Evolutionary conservation across 108 stramenopile genomes (phyloP).

Genomic region (Stephanodiscus minutulus): DNA sequence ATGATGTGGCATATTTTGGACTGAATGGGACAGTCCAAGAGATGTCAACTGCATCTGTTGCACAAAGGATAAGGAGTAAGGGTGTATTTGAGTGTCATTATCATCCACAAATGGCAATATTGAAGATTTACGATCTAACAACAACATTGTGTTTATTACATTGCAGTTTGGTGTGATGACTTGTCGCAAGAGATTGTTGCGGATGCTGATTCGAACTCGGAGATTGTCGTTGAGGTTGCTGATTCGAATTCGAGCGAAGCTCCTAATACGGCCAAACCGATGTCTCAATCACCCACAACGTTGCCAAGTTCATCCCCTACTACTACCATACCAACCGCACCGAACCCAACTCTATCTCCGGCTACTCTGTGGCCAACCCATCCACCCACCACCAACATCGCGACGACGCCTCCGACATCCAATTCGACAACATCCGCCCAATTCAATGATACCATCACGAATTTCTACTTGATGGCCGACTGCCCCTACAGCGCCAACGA

Average conservation of each 20-base stretch:
- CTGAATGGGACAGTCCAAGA: background rate
- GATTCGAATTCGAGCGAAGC: too few relatives aligned
- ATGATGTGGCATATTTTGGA: constrained; percentile 8
- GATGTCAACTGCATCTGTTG: constrained; percentile 1
- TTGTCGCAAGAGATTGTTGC: background rate
- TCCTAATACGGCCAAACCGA: too few relatives aligned
- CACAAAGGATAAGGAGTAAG: background rate
- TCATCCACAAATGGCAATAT: background rate
- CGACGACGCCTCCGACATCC: too few relatives aligned
- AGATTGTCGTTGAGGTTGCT: too few relatives aligned
- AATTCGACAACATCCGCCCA: too few relatives aligned
- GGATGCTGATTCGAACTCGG: too few relatives aligned
- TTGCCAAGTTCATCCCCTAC: too few relatives aligned
- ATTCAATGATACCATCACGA: constrained; percentile 21
- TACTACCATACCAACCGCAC: too few relatives aligned
- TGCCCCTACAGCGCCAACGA: constrained; percentile 51
- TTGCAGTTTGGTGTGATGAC: constrained; percentile 5
- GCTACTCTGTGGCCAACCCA: too few relatives aligned
- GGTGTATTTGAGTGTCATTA: background rate
- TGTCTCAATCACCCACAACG: too few relatives aligned
- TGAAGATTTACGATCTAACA: background rate
- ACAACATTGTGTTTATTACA: background rate
- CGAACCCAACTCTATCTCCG: too few relatives aligned
- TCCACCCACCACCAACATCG: too few relatives aligned
- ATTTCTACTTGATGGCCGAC: constrained; percentile 75